Percentiles rank a stretch among this genome's conserved stretches.
Evolutionary conservation across 192 early-diverging fungal species (phyloP).

Genomic region (Backusella mclennaniae): DNA sequence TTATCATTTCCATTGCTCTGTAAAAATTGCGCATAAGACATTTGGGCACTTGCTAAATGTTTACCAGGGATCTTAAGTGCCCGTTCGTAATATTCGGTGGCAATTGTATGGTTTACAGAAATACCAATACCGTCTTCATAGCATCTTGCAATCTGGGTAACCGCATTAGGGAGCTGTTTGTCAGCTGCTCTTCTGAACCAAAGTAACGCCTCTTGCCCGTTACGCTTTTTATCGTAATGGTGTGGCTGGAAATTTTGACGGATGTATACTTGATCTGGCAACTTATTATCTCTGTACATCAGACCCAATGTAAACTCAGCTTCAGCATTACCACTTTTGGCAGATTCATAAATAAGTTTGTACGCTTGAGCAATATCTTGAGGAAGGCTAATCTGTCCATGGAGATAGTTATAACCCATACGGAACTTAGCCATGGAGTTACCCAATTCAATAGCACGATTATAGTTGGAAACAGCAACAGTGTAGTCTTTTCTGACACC

Average conservation of each 20-base stretch:
- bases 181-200: conserved; percentile 41
- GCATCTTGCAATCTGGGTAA: conserved; percentile 31
- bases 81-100: conserved; percentile 28
- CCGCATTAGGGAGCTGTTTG: conserved; percentile 24
- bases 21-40: conserved; percentile 28
- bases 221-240: conserved; percentile 5
- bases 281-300: conserved; percentile 22
- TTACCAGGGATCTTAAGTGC: conserved; percentile 15
- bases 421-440: neutral
- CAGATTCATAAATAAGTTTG: conserved; percentile 18
- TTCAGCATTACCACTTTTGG: conserved; percentile 18
- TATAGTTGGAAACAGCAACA: conserved; percentile 21
- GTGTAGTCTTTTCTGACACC: conserved; percentile 23
- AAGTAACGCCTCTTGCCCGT: conserved; percentile 17
- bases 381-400: neutral
- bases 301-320: conserved; percentile 32
- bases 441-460: conserved; percentile 22
- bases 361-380: conserved; percentile 22
- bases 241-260: neutral
- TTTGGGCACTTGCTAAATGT: conserved; percentile 19
- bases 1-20: conserved; percentile 23
- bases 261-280: conserved; percentile 1
- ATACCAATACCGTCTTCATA: conserved; percentile 40
- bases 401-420: neutral
- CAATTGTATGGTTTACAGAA: conserved; percentile 20